Evolutionary conservation across 345 rosid genomes (phyloP), one percentile per base, ranked within the genome.

Genomic region (Syzygium aromaticum): DNA sequence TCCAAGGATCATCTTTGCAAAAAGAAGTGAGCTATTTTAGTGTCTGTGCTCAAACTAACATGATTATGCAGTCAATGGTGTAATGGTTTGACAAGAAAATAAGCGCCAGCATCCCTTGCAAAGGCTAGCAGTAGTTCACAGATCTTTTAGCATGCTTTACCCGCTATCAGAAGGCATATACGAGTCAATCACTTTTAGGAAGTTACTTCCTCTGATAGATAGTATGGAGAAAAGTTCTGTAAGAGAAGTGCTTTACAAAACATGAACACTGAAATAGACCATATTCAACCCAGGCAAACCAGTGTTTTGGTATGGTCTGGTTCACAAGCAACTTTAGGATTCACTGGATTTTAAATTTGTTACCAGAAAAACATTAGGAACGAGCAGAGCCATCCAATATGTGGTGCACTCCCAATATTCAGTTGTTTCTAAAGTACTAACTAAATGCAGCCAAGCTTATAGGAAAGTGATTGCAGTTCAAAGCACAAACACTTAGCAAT

Each of bases 1-100:
- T 91, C 78, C 91, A 84, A 88, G 67, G 84, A 59, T 85, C 64
- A 46, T 54, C 33, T 22, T 49, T 85, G 54, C 67, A 40, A 49
- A 59, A 85, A 57, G 52, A 51, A 46, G 38, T 16, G 54, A 51
- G 54, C 30, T 51, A 84, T 27, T 8, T 5, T 40, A 84, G 6
- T 84, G 33, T 54, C 4, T 7, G 33, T 51, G 38, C 28, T 25
- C 54, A 25, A 61, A 0, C 73, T 13, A 61, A n/a, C 17, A n/a
- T 14, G 33, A 61, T n/a, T 61, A n/a, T 61, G 33, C 73, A n/a
- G 38, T 61, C 33, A 61, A 61, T 13, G 38, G 38, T 14, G 33
- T 14, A 52, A 23, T n/a, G 16, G 27, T 52, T 84, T 17, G 40
- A 52, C 61, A 22, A 84, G 46, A 61, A n/a, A 53, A 54, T 33